Percentiles rank a stretch among this genome's conserved stretches.
Evolutionary conservation across 352 stramenopile genomes (phyloP).

Genomic region (Pythium aphanidermatum): DNA sequence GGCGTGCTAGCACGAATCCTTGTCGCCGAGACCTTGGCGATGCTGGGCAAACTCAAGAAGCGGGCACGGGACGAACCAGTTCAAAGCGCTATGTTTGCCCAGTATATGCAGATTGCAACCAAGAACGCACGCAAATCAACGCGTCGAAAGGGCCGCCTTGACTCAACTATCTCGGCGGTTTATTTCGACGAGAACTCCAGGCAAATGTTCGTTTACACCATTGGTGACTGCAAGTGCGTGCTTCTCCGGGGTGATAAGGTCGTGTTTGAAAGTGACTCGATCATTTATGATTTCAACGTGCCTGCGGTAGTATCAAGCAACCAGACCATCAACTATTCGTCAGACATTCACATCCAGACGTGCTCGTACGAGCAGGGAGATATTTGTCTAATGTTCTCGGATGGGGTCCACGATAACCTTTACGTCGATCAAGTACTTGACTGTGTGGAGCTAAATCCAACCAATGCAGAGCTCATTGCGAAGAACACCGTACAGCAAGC

Average conservation of each 20-base stretch:
- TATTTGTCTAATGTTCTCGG: conserved; percentile 79
- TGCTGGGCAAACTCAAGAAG: conserved; percentile 67
- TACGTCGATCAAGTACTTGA: conserved; percentile 78
- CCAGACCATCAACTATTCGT: conserved; percentile 75
- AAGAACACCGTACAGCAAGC: conserved; percentile 62
- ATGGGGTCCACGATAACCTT: conserved; percentile 85
- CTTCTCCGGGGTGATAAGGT: conserved; percentile 55
- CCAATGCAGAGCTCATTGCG: conserved; percentile 69
- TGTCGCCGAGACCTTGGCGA: conserved; percentile 65
- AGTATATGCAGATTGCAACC: conserved; percentile 63
- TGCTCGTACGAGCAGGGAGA: conserved; percentile 69
- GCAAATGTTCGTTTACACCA: conserved; percentile 81
- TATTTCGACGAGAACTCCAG: conserved; percentile 67
- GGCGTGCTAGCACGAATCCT: conserved; percentile 74
- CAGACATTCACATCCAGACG: conserved; percentile 65
- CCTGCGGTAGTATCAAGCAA: conserved; percentile 83
- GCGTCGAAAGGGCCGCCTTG: conserved; percentile 72
- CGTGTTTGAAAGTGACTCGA: conserved; percentile 85
- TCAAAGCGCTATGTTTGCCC: conserved; percentile 53
- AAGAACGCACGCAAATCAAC: conserved; percentile 67
- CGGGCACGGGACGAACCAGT: conserved; percentile 40
- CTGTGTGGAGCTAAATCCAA: conserved; percentile 37
- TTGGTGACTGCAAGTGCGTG: conserved; percentile 86
- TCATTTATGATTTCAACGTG: conserved; percentile 90
- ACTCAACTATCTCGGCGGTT: conserved; percentile 79